Evolutionary conservation across 345 rosid species (phyloP).

Genomic region (Dipteronia dyeriana): DNA sequence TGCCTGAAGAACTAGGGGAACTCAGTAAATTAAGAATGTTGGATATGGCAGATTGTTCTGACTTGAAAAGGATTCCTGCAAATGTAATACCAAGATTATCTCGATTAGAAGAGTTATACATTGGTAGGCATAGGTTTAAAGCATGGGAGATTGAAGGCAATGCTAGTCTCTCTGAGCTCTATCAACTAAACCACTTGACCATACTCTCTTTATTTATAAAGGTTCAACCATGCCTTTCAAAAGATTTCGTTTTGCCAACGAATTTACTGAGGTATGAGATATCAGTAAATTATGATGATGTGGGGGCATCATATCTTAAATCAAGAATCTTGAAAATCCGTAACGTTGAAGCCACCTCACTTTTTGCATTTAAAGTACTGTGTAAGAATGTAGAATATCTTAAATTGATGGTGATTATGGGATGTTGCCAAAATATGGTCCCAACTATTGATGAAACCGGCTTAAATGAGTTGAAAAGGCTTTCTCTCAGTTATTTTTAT

Average conservation of each 20-base stretch:
- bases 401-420: neutral
- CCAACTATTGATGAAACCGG: neutral
- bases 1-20: neutral
- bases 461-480: constrained; percentile 2
- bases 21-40: neutral
- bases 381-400: neutral
- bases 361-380: neutral
- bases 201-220: too few species aligned
- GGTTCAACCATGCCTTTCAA: neutral
- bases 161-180: neutral
- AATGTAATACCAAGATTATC: neutral
- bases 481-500: neutral
- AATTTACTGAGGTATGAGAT: neutral
- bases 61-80: neutral
- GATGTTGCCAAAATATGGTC: neutral
- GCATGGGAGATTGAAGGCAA: neutral
- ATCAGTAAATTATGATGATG: neutral
- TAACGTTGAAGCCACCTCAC: neutral
- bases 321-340: too few species aligned
- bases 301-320: too few species aligned
- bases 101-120: neutral
- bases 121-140: rapidly evolving
- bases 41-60: rapidly evolving
- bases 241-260: neutral
- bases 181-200: neutral